A percentile compares a stretch with the other conserved stretches of the same genome.
Conservation (phyloP, 2,329 filamentous ascomycete species). For the Ascochyta clinopodiicola region DNA sequence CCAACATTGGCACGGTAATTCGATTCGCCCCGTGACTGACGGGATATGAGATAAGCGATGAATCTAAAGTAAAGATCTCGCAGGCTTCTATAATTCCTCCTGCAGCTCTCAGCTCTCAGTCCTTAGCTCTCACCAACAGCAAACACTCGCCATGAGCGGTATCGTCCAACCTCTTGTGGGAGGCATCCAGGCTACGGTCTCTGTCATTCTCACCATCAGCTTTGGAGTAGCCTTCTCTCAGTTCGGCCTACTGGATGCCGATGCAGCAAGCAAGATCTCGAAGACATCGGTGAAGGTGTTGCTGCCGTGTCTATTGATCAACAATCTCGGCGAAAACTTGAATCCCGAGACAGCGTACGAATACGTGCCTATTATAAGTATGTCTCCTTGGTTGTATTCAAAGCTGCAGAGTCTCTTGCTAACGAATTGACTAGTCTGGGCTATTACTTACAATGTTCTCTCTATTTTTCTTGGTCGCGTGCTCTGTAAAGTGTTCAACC, state of each 20-base stretch:
- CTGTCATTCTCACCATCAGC: constrained; percentile 61
- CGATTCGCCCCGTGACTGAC: background rate
- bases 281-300: constrained; percentile 61
- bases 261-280: constrained; percentile 60
- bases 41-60: background rate
- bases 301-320: constrained; percentile 60
- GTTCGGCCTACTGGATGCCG: constrained; percentile 56
- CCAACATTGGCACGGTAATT: constrained; percentile 11
- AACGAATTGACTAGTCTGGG: constrained; percentile 53
- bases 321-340: constrained; percentile 61
- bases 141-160: constrained; percentile 8
- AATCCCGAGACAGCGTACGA: constrained; percentile 54
- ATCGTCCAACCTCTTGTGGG: constrained; percentile 54
- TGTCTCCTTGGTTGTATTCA: background rate
- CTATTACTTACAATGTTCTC: constrained; percentile 56
- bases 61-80: background rate
- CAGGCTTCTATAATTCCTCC: background rate
- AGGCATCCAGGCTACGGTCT: constrained; percentile 62
- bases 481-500: constrained; percentile 54
- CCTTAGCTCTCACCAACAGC: background rate
- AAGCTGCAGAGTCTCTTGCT: background rate
- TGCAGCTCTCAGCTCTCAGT: background rate
- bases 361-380: constrained; percentile 59
- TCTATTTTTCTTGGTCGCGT: constrained; percentile 57
- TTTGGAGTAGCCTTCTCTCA: constrained; percentile 61